Conservation (phyloP, 805 yeast species). For the Sugiyamaella lignohabitans region DNA sequence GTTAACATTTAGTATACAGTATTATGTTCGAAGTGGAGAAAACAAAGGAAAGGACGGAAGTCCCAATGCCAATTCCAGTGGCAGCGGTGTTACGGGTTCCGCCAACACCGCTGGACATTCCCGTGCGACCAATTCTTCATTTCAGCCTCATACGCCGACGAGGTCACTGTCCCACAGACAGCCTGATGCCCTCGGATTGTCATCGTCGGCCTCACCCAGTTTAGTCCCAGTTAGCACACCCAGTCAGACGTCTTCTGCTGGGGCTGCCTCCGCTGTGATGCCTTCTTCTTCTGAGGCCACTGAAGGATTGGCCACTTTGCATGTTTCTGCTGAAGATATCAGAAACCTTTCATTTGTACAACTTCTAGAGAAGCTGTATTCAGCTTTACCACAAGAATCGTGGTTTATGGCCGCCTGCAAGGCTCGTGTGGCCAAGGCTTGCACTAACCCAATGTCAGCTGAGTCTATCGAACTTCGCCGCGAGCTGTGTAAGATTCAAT, state of each 20-base stretch:
- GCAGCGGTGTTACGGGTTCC: background rate
- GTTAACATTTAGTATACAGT: slow-evolving; percentile 25
- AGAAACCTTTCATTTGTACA: slow-evolving; percentile 35
- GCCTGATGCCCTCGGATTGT: background rate
- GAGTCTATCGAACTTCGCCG: slow-evolving; percentile 32
- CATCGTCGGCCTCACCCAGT: background rate
- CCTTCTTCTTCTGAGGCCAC: background rate
- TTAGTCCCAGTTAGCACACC: background rate
- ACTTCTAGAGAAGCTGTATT: slow-evolving; percentile 20
- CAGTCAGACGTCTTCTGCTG: background rate
- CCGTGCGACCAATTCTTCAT: too few species aligned
- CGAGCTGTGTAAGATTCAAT: slow-evolving; percentile 55
- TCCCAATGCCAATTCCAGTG: background rate
- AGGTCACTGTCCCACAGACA: background rate
- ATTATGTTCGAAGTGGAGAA: slow-evolving; percentile 17
- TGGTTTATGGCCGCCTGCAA: slow-evolving; percentile 59
- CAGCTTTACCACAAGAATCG: slow-evolving; percentile 45
- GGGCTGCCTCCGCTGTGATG: background rate
- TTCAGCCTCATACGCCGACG: too few species aligned
- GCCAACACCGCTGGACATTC: background rate
- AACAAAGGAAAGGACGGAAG: background rate
- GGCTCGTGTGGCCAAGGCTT: slow-evolving; percentile 66
- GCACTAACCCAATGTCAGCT: slow-evolving; percentile 23
- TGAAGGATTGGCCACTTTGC: slow-evolving; percentile 46
- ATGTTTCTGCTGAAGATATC: slow-evolving; percentile 51